A percentile compares a stretch with the other conserved stretches of the same genome.
Evolutionary conservation across 2,329 filamentous ascomycete species (phyloP).

Genomic region (Aspergillus niger): DNA sequence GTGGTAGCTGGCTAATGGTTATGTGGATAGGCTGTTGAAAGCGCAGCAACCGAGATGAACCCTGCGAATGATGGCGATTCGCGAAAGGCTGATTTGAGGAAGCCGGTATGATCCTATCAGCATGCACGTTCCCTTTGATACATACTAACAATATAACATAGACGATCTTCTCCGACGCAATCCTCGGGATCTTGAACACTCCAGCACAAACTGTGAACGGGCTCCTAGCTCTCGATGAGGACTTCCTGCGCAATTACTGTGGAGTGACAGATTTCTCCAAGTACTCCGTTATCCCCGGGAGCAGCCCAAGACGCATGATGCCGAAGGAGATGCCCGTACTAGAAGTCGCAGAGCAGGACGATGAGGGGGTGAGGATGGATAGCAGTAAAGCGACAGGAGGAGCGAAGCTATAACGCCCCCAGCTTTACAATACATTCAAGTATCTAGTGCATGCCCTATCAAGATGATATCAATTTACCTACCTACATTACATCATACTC

Average conservation of each 20-base stretch:
- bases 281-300: constrained; percentile 69
- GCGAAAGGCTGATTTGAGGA: constrained; percentile 61
- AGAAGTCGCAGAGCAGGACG: constrained; percentile 74
- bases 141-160: constrained; percentile 22
- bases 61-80: constrained; percentile 44
- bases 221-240: constrained; percentile 72
- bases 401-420: constrained; percentile 26
- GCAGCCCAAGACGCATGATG: constrained; percentile 74
- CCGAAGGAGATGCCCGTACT: constrained; percentile 68
- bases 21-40: constrained; percentile 64
- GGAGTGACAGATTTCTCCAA: constrained; percentile 70
- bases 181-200: constrained; percentile 69
- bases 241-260: constrained; percentile 68
- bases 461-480: background rate
- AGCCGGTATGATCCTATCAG: constrained; percentile 46
- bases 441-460: background rate
- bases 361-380: constrained; percentile 73
- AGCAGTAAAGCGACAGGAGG: constrained; percentile 51
- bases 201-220: constrained; percentile 68
- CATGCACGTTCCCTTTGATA: background rate
- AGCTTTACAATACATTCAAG: background rate
- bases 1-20: constrained; percentile 3
- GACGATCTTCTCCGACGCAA: constrained; percentile 77
- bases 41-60: constrained; percentile 67
- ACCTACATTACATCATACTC: background rate